Base-by-base conservation (phyloP, 257 asterid genomes). In the Verbascum thapsus region DNA sequence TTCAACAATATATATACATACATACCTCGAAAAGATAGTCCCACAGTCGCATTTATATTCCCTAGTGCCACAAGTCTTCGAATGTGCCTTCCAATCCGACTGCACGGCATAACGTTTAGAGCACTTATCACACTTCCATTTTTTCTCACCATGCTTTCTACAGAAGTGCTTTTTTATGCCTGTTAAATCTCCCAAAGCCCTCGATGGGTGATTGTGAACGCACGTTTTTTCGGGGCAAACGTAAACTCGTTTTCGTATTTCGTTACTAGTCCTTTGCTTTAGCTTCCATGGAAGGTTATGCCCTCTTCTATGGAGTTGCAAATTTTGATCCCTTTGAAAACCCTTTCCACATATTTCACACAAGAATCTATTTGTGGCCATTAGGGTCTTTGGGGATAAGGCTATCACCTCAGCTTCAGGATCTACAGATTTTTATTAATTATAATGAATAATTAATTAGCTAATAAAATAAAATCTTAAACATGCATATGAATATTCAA, bases 331-430 rank as follows among this genome's bases (percentile, higher is more conserved):
- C 71, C 98, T 81, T 19, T 91, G 96, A 56, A 91, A 91, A 57
- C 98, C 98, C 83, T 91, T 91, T 1, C 96, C 95, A 40, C 98
- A 91, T 69, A 86, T 80, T 53, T 91, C 98, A 39, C 98, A 91
- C 42, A 86, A 8, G 70, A 88, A 91, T 61, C 98, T 72, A 76
- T 91, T 91, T 3, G 95, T 91, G 3, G 98, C 96, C 98, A 88
- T 91, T 64, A 91, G 87, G 30, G 96, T 84, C 75, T 83, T 83
- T 11, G 98, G 98, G 4, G 98, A 91, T 3, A 91, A 74, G 17
- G 96, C 78, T 20, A 91, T 84, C 7, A 91, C 98, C 74, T 91
- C 96, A 0, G 98, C 98, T 68, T 81, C 90, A 23, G 96, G 95
- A 83, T 91, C 98, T 91, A 61, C n/a, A 34, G n/a, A n/a, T 10